These are phyloP conservation scores for Sechiopsis laciniata DNA, from an alignment of 306 rosid genomes.

Conservation along the genomic window DNA sequence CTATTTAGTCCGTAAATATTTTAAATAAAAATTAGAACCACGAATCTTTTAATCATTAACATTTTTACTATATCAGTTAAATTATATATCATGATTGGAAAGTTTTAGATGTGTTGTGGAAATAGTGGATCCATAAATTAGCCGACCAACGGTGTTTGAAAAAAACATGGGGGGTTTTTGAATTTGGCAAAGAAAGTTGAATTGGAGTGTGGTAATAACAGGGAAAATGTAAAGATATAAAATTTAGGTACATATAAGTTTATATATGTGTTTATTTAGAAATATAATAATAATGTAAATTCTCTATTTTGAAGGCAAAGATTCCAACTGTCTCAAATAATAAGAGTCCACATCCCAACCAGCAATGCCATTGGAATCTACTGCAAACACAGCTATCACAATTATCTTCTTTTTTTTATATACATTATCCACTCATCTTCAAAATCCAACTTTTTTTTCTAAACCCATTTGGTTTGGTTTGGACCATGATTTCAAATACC, in stretches of 20 bases:
- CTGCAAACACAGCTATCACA: constrained; percentile 1
- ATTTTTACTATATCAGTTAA: too few species aligned
- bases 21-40: too few species aligned
- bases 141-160: background rate
- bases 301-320: constrained; percentile 21
- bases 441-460: background rate
- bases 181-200: background rate
- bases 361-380: constrained; percentile 13
- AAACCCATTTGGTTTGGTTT: background rate
- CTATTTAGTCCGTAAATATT: too few species aligned
- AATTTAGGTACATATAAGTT: background rate
- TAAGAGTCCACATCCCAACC: constrained; percentile 15
- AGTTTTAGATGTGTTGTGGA: background rate
- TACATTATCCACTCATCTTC: background rate
- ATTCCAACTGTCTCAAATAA: constrained; percentile 25
- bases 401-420: background rate
- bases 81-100: background rate
- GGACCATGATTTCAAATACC: background rate
- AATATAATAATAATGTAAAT: background rate
- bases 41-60: too few species aligned
- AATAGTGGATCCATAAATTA: background rate
- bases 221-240: background rate
- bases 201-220: background rate
- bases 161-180: background rate
- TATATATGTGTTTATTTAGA: too few species aligned